Evolutionary conservation across 257 asterid species (phyloP), one percentile per base, ranked within the genome.

Genomic region (Echites panduratus): DNA sequence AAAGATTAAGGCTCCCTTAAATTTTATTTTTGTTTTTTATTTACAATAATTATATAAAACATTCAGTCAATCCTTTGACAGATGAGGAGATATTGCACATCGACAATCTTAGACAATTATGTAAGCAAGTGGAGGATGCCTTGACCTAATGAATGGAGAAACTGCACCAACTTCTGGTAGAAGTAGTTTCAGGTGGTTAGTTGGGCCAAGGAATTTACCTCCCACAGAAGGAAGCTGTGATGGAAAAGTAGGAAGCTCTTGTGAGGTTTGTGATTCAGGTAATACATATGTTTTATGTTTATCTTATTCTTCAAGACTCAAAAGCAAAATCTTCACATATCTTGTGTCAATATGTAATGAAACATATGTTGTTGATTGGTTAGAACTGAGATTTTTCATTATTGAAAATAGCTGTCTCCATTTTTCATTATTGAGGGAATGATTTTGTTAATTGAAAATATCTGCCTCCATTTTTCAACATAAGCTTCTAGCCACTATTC

Each of bases 41-140:
- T 4, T 20, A 26, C 26, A 52, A 52, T 52, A 52, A 48, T 48
- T 48, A 48, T 48, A 48, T 1, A 4, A 50, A 50, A 50, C 19
- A 3, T 50, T 16, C 17, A 17, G 57, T 94, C 35, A 88, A 83
- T 73, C 89, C 91, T 2, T 73, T 94, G 79, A 63, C 89, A 2
- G 90, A 87, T n/a, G 85, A 86, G 62, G 97, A 91, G 71, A 56
- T 69, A 12, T 26, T 52, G 67, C 88, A 85, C 2, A 77, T 92
- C 56, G 4, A 72, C 20, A 84, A 77, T 45, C 96, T 94, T 19
- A 74, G 73, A 59, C 97, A 85, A 68, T 85, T 92, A 26, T 91
- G 98, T 79, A 93, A 89, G 82, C 99, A 94, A 84, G 87, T 87
- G 40, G 99, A 94, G 69, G 99, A 94, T 76, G 97, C 99, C 11